Evolutionary conservation across 2,329 filamentous ascomycete genomes (phyloP).

Genomic region (Graphilbum fragrans): DNA sequence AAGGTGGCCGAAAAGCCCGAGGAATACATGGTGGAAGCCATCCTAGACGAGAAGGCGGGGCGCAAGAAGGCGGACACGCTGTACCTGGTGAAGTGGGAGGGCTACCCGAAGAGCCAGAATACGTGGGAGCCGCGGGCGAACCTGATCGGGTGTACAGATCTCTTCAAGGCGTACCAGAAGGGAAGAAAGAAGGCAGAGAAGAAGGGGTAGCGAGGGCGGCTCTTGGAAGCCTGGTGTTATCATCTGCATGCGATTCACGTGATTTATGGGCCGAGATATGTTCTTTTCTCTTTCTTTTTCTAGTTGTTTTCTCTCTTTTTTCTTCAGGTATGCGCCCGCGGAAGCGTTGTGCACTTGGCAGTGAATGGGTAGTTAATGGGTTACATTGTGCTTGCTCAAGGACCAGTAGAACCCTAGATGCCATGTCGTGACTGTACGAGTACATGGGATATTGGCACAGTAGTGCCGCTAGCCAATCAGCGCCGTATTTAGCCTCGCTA

Average conservation of each 20-base stretch:
- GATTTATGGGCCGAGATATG: no score
- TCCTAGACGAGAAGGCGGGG: conserved; percentile 28
- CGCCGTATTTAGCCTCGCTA: no score
- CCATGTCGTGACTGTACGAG: no score
- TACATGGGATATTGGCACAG: no score
- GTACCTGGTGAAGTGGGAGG: conserved; percentile 43
- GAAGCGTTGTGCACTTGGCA: no score
- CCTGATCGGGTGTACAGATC: conserved; percentile 23
- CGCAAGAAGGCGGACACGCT: conserved; percentile 22
- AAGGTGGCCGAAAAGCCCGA: conserved; percentile 3
- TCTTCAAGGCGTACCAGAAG: conserved; percentile 25
- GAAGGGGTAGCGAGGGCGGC: neutral
- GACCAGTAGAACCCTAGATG: no score
- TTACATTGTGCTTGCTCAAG: no score
- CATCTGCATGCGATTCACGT: no score
- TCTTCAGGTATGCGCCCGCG: no score
- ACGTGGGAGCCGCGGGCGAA: conserved; percentile 42
- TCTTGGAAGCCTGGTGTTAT: neutral
- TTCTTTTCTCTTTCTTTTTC: no score
- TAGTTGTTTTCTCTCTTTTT: neutral
- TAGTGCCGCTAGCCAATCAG: no score
- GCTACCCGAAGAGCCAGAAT: conserved; percentile 27
- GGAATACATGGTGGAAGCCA: conserved; percentile 35
- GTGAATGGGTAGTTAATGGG: no score
- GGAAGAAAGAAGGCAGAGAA: conserved; percentile 12